Conservation (phyloP, 495 filamentous ascomycete genomes). For the Penicillium lividum region DNA sequence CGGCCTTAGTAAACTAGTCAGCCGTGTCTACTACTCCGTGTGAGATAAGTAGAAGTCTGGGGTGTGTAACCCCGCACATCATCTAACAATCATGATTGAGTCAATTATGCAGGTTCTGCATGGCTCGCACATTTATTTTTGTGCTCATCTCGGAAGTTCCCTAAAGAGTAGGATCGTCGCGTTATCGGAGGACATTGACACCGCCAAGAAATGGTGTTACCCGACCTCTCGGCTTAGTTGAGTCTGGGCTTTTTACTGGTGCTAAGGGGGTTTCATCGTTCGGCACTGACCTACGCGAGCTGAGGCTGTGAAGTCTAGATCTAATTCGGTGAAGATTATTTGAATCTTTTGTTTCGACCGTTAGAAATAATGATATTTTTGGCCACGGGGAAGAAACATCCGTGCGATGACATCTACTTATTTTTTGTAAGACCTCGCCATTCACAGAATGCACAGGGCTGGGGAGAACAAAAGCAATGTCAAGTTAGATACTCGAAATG, state of each 20-base stretch:
- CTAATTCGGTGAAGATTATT: neutral
- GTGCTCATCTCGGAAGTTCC: too few species aligned
- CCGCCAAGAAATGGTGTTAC: conserved; percentile 1
- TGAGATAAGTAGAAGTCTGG: neutral
- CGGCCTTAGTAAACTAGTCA: too few species aligned
- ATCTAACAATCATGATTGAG: neutral
- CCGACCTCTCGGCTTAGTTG: neutral
- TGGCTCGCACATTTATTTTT: neutral
- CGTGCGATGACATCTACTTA: neutral
- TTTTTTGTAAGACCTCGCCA: neutral
- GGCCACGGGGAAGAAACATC: neutral
- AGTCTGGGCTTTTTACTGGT: neutral
- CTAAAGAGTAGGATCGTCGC: neutral
- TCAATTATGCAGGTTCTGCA: neutral
- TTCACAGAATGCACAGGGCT: neutral
- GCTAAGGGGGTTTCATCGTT: neutral
- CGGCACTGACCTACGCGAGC: neutral
- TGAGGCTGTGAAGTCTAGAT: neutral
- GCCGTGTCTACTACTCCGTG: too few species aligned
- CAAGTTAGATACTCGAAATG: conserved; percentile 7
- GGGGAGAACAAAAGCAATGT: neutral
- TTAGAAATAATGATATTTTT: neutral
- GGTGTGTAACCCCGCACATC: neutral
- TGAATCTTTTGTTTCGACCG: neutral
- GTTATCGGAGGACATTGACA: neutral